Evolutionary conservation across 2,329 filamentous ascomycete species (phyloP), one percentile per base, ranked within the genome.

Genomic region (Helminthosporium solani): DNA sequence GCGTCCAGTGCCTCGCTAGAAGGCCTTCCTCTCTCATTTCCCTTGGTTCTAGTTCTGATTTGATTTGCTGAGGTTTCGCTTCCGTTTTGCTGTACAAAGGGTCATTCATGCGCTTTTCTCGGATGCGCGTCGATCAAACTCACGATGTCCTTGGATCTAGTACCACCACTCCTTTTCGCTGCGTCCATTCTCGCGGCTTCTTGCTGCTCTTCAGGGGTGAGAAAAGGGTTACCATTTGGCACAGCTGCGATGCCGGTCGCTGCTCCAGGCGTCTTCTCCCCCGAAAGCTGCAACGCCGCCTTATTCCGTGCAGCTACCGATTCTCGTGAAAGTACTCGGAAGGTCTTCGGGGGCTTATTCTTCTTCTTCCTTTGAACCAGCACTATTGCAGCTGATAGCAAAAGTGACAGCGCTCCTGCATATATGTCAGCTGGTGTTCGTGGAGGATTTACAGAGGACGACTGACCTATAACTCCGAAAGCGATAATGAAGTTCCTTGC

Each of bases 391-490:
- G 19, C 34, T 7, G 41, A n/a, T 4, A 44, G 5, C n/a, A 44
- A 16, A 28, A 44, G 34, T 28, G 41, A 44, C n/a, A 44, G 2
- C 20, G 8, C 23, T 15, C 33, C 41, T 44, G n/a, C 11, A 35
- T 21, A 3, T 16, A 11, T 7, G 30, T 42, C 31, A 34, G 21
- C n/a, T 11, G 15, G 23, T 20, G 12, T 19, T 4, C 2, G 12
- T 3, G 5, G 18, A 39, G 6, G 2, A 2, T 7, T 2, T 11
- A 16, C n/a, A 3, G n/a, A 21, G 34, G 7, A 25, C 11, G 12
- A 37, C 41, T 38, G 11, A 44, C 41, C 41, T n/a, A 44, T 19
- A 7, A 31, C 25, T 30, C 41, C 41, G 14, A 44, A 37, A 11
- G 33, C 33, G 11, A 44, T 44, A 9, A 44, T 23, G 20, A 44